Evolutionary conservation across 1,139 yeast genomes (phyloP).

Genomic region (Suhomyces chickasaworum): DNA sequence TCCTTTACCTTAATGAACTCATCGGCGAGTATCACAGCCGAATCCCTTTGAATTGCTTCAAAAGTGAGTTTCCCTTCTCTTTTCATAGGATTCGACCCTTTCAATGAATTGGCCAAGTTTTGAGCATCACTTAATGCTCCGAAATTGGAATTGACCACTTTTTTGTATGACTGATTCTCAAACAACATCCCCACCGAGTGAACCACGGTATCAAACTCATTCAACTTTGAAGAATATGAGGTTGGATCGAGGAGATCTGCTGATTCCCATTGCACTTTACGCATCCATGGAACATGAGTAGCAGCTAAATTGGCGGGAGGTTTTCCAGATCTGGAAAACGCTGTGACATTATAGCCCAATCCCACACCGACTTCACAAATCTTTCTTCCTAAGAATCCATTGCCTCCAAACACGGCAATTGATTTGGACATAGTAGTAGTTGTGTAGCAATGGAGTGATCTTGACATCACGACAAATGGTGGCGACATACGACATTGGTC

Average conservation of each 20-base stretch:
- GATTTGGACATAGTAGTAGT: conserved; percentile 24
- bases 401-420: conserved; percentile 81
- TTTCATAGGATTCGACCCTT: conserved; percentile 57
- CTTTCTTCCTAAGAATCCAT: conserved; percentile 75
- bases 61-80: conserved; percentile 51
- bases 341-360: conserved; percentile 64
- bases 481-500: conserved; percentile 1
- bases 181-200: conserved; percentile 78
- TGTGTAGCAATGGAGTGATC: neutral
- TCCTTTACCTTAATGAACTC: conserved; percentile 39
- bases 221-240: conserved; percentile 51
- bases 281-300: conserved; percentile 46
- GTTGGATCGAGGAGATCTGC: conserved; percentile 71
- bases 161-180: conserved; percentile 69
- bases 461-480: neutral
- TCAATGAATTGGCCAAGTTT: conserved; percentile 28
- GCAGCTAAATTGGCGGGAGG: conserved; percentile 42
- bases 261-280: conserved; percentile 64
- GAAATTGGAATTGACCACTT: conserved; percentile 46
- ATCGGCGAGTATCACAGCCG: conserved; percentile 68
- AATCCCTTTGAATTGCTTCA: conserved; percentile 65
- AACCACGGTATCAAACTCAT: conserved; percentile 66
- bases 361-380: conserved; percentile 70
- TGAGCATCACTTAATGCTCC: conserved; percentile 34
- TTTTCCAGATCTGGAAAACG: conserved; percentile 62